A percentile compares a stretch with the other conserved stretches of the same genome.
Conservation (phyloP, 1,284 basidiomycete species). For the Sanghuangporus weigelae region DNA sequence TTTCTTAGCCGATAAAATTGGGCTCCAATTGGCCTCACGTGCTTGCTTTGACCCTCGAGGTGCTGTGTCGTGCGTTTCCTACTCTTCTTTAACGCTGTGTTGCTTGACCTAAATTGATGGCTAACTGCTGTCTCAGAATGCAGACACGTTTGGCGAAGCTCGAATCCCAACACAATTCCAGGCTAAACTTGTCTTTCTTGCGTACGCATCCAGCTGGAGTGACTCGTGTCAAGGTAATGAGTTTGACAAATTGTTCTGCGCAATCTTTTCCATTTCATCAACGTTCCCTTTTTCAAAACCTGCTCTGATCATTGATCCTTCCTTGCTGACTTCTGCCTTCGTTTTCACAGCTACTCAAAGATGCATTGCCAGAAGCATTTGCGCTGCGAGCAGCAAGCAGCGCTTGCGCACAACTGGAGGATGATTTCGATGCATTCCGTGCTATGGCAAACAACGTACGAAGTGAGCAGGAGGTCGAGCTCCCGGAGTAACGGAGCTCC, state of each 20-base stretch:
- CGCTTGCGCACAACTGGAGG: conserved; percentile 35
- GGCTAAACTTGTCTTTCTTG: conserved; percentile 44
- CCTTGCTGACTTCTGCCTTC: not conserved
- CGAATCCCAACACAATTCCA: conserved; percentile 34
- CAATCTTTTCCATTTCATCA: not conserved
- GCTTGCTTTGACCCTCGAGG: conserved; percentile 82
- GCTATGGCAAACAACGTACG: not conserved
- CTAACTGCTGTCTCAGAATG: conserved; percentile 41
- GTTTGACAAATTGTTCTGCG: too few species aligned
- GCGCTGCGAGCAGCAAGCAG: conserved; percentile 44
- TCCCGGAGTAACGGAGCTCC: not conserved
- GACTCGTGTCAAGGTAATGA: conserved; percentile 62
- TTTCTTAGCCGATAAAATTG: conserved; percentile 71
- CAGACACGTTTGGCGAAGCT: conserved; percentile 56
- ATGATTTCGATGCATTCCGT: conserved; percentile 14
- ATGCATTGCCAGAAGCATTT: conserved; percentile 52
- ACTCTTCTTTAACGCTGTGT: conserved; percentile 7
- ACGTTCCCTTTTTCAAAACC: not conserved
- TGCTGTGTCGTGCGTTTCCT: conserved; percentile 53
- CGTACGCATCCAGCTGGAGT: conserved; percentile 74
- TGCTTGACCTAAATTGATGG: not conserved
- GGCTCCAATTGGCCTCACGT: conserved; percentile 63
- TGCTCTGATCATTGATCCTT: not conserved
- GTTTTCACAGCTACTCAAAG: conserved; percentile 43
- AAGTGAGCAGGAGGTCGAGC: not conserved